Conservation (phyloP, 805 yeast species). For the Sugiyamaella smithiae region DNA sequence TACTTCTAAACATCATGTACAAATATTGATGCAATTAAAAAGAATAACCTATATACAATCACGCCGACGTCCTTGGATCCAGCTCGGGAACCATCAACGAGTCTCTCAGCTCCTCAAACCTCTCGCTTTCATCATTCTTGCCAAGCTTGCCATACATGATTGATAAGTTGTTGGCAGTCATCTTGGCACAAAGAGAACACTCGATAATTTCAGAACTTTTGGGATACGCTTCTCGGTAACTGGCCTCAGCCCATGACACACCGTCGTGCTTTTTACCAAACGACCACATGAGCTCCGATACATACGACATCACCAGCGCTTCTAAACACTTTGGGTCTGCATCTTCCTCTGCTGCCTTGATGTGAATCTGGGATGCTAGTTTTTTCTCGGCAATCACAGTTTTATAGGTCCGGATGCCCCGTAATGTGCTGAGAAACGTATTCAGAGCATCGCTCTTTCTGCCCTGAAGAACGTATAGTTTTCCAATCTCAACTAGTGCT, state of each 20-base stretch:
- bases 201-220: conserved; percentile 26
- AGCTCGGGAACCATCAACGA: too few species aligned
- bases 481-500: conserved; percentile 26
- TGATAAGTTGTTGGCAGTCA: conserved; percentile 22
- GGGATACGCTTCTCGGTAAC: conserved; percentile 23
- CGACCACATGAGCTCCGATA: conserved; percentile 30
- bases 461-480: conserved; percentile 16
- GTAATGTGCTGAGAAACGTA: conserved; percentile 24
- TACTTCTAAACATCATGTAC: too few species aligned
- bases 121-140: conserved; percentile 13
- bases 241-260: conserved; percentile 27
- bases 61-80: too few species aligned
- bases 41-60: too few species aligned
- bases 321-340: conserved; percentile 19
- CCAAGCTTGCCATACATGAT: conserved; percentile 26
- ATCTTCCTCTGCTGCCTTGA: neutral
- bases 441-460: conserved; percentile 25
- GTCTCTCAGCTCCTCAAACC: too few species aligned
- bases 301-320: conserved; percentile 21
- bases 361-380: neutral
- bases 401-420: conserved; percentile 19
- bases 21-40: too few species aligned
- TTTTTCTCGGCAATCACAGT: neutral
- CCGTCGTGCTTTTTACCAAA: conserved; percentile 24
- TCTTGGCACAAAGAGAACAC: conserved; percentile 28